Conservation (phyloP, 106 monocot species). For the Iris macrosiphon region DNA sequence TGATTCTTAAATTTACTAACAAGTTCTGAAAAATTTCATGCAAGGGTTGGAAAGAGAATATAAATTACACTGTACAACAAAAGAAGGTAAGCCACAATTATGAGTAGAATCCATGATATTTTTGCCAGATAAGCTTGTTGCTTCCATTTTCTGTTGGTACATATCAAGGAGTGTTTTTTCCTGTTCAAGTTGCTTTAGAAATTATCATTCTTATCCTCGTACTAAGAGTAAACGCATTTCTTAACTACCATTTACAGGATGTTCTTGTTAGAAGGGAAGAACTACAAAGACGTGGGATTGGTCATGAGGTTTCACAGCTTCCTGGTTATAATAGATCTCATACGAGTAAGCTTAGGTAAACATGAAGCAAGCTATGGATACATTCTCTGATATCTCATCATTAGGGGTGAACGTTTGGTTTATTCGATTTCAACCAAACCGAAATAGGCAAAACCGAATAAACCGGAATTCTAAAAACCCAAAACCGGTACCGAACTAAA, state of each 20-base stretch:
- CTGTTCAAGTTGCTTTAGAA: too few species aligned
- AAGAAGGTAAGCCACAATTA: slow-evolving; percentile 10
- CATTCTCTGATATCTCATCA: too few species aligned
- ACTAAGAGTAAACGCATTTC: background rate
- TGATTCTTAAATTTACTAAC: background rate
- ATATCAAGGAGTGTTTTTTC: too few species aligned
- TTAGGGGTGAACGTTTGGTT: too few species aligned
- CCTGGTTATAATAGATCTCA: background rate
- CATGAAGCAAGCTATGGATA: too few species aligned
- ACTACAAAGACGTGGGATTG: background rate
- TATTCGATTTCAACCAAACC: too few species aligned
- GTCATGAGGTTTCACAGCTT: background rate
- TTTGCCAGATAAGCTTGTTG: too few species aligned
- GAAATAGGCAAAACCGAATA: too few species aligned
- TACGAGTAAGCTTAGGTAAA: slow-evolving; percentile 6
- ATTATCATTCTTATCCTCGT: background rate
- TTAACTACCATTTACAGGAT: background rate
- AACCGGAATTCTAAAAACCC: too few species aligned
- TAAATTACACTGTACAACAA: slow-evolving; percentile 4
- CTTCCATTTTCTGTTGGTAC: too few species aligned
- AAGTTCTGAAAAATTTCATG: background rate
- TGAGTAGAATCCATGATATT: background rate
- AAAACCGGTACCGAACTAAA: too few species aligned
- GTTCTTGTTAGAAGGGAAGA: slow-evolving; percentile 10
- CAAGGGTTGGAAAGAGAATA: slow-evolving; percentile 20